These are phyloP conservation scores for Agrocybe pediades DNA, from an alignment of 768 basidiomycete species.

Conservation along the genomic window DNA sequence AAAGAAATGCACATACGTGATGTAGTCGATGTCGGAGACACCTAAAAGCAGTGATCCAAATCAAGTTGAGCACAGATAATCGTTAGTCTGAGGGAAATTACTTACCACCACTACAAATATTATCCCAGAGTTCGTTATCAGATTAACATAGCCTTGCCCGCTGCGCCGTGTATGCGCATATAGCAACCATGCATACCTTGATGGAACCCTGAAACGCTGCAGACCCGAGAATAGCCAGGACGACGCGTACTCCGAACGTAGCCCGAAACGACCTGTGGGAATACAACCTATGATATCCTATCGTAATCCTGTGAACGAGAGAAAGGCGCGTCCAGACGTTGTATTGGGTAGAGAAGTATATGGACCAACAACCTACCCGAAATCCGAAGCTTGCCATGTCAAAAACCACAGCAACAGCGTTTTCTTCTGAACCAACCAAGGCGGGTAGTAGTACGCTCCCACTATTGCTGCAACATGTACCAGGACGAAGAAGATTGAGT, in stretches of 20 bases:
- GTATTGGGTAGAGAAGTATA: constrained; percentile 8
- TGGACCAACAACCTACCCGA: constrained; percentile 50
- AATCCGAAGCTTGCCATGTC: constrained; percentile 70
- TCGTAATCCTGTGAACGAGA: constrained; percentile 52
- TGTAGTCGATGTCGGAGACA: constrained; percentile 75
- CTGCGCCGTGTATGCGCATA: not conserved
- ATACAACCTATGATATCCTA: constrained; percentile 81
- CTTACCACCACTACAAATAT: constrained; percentile 51
- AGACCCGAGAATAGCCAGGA: constrained; percentile 67
- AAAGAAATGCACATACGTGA: constrained; percentile 48
- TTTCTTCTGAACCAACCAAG: constrained; percentile 37
- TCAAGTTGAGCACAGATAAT: not conserved
- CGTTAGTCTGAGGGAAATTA: not conserved
- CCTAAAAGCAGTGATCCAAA: constrained; percentile 36
- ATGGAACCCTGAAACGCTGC: constrained; percentile 81
- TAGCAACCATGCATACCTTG: constrained; percentile 48
- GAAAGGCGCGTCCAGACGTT: no score
- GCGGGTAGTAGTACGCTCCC: constrained; percentile 55
- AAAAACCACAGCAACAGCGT: constrained; percentile 56
- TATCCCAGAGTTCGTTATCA: constrained; percentile 7
- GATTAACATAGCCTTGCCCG: not conserved
- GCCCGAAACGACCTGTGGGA: constrained; percentile 75
- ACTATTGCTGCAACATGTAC: constrained; percentile 58
- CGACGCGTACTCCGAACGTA: constrained; percentile 49
- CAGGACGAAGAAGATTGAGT: constrained; percentile 55